Evolutionary conservation across 345 rosid species (phyloP), one percentile per base, ranked within the genome.

Genomic region (Brassica rapa): DNA sequence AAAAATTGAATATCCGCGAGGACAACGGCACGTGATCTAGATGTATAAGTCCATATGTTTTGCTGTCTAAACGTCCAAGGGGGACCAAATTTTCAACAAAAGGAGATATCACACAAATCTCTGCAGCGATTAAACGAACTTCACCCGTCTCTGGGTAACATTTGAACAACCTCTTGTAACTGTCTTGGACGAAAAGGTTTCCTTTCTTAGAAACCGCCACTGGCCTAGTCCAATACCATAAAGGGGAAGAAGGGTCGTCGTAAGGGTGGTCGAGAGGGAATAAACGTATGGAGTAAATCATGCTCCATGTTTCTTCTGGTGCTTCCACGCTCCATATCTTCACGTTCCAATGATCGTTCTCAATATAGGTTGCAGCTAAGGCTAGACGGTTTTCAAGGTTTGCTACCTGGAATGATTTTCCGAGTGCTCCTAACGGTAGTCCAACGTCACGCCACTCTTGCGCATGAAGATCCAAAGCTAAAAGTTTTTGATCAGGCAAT

Each of bases 21-120:
- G 51, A 43, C 5, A 43, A 43, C n/a, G 51, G 6, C 6, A 43
- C 51, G 5, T 12, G 51, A 43, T 12, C 51, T 43, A 43, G 15
- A 43, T 43, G 51, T 43, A 1, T 3, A 43, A 43, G 51, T 12
- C 51, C 2, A 43, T 43, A 12, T 39, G 12, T 39, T 9, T 9
- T 39, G 46, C 12, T 39, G 46, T 9, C 46, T 0, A 39, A 43
- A 43, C 51, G 15, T 43, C 15, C 51, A 21, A 57, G 27, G 9
- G 14, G 62, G 14, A 57, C 62, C 12, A 57, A 21, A 57, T 57
- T 21, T 19, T 70, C 73, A 2, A 33, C 21, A 6, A 55, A 70
- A 55, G 73, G 21, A 56, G 64, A 70, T 55, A 70, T 0, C 57
- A 70, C 63, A 70, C 4, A 6, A 21, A 70, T 19, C 15, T 56